These are phyloP conservation scores for Diversispora epigaea DNA, from an alignment of 192 early-diverging fungal genomes.

Conservation along the genomic window DNA sequence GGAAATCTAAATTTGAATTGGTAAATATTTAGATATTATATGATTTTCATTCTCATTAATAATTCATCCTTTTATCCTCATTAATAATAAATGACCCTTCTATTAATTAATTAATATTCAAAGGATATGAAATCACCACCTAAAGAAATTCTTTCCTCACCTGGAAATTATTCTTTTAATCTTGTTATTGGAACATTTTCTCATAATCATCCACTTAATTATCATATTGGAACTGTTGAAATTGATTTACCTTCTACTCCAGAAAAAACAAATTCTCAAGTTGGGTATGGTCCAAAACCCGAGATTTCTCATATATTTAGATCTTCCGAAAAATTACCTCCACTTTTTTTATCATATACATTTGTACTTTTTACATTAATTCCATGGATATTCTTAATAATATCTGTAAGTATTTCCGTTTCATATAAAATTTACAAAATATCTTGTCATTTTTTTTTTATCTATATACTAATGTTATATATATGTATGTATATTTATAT, in stretches of 20 bases:
- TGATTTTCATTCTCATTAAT: not conserved
- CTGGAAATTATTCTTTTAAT: conserved; percentile 27
- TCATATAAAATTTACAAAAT: too few species aligned
- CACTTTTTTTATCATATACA: conserved; percentile 35
- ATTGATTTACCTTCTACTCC: conserved; percentile 10
- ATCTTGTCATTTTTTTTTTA: not conserved
- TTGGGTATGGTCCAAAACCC: conserved; percentile 39
- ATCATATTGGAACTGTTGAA: conserved; percentile 22
- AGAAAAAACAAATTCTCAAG: not conserved
- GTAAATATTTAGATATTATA: conserved; percentile 1
- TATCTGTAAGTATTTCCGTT: conserved; percentile 36
- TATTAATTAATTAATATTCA: not conserved
- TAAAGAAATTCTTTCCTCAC: not conserved
- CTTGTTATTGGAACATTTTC: conserved; percentile 35
- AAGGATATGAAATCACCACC: conserved; percentile 26
- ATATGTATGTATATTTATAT: too few species aligned
- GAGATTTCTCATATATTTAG: conserved; percentile 49
- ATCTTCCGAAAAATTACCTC: conserved; percentile 40
- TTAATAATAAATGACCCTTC: not conserved
- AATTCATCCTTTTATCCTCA: not conserved
- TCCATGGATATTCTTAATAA: conserved; percentile 46
- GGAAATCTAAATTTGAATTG: conserved; percentile 31
- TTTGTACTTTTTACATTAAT: conserved; percentile 35
- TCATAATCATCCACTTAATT: conserved; percentile 24
- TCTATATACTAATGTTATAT: not conserved